phyloP scores from a whole-genome alignment of 768 basidiomycete genomes.

The Tylopilus sp. region DNA sequence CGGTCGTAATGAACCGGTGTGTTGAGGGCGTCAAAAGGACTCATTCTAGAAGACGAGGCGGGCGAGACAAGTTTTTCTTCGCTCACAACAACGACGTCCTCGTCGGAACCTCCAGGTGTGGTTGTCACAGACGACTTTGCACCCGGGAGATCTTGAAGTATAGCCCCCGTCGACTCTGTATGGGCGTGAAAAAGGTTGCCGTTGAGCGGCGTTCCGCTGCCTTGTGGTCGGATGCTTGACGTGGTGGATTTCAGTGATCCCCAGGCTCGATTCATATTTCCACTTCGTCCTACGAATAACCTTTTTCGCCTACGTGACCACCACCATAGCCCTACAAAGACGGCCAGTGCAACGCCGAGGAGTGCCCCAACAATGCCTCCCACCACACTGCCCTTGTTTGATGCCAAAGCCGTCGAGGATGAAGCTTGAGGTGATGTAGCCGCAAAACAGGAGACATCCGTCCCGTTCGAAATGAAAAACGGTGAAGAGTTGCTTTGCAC shows the following conservation, averaged over 20 bases:
- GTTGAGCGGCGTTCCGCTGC: neutral
- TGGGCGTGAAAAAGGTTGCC: conserved; percentile 14
- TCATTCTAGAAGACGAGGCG: conserved; percentile 12
- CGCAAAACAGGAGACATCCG: conserved; percentile 33
- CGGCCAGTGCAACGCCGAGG: conserved; percentile 33
- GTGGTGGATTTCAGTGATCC: conserved; percentile 24
- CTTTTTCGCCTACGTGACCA: conserved; percentile 22
- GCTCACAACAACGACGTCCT: conserved; percentile 10
- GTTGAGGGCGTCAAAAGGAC: conserved; percentile 16
- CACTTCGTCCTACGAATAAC: conserved; percentile 25
- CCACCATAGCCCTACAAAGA: conserved; percentile 32
- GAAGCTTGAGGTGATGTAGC: conserved; percentile 7
- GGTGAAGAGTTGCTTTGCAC: conserved; percentile 19
- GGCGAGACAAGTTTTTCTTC: conserved; percentile 26
- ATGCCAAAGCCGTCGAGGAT: conserved; percentile 23
- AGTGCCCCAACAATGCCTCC: conserved; percentile 51
- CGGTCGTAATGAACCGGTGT: conserved; percentile 18
- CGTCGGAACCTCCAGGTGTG: conserved; percentile 23
- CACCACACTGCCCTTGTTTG: conserved; percentile 43
- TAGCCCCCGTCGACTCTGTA: conserved; percentile 23
- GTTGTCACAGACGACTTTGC: conserved; percentile 13
- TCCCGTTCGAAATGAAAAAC: conserved; percentile 39
- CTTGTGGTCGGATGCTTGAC: conserved; percentile 13
- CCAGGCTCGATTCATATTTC: conserved; percentile 22
- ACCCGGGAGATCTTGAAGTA: conserved; percentile 9